Percentiles rank a stretch among this genome's conserved stretches.
Evolutionary conservation across 1,284 basidiomycete species (phyloP).

Genomic region (Apiotrichum laibachii): DNA sequence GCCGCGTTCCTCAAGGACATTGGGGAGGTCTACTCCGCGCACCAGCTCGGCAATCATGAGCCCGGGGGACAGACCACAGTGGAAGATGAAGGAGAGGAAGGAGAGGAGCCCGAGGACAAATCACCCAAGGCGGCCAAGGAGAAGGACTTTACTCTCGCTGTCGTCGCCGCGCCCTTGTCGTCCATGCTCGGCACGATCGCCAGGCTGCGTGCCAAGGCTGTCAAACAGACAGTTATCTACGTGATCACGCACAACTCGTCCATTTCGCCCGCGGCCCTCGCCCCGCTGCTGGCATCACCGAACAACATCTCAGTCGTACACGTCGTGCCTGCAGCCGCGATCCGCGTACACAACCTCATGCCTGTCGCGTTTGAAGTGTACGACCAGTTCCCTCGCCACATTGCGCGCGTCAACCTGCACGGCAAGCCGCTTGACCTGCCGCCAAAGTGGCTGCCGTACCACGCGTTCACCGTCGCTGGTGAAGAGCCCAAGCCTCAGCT

Average conservation of each 20-base stretch:
- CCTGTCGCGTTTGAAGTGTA: constrained; percentile 36
- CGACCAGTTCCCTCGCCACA: constrained; percentile 24
- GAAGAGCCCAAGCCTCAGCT: constrained; percentile 28
- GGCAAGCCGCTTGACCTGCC: constrained; percentile 20
- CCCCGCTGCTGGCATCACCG: constrained; percentile 3
- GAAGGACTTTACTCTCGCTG: neutral
- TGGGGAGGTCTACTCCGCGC: constrained; percentile 21
- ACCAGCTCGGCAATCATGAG: constrained; percentile 12
- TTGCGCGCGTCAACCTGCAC: constrained; percentile 25
- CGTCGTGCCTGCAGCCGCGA: constrained; percentile 8
- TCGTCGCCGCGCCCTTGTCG: constrained; percentile 1
- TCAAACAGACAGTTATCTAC: constrained; percentile 12
- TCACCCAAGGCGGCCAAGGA: neutral
- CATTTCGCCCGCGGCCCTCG: neutral
- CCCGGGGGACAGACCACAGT: neutral
- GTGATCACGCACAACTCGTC: constrained; percentile 10
- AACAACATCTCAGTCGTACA: constrained; percentile 5
- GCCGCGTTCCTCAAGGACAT: constrained; percentile 22
- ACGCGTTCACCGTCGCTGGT: constrained; percentile 36
- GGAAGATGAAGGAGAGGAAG: neutral
- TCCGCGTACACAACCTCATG: constrained; percentile 18
- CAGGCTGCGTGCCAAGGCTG: constrained; percentile 1
- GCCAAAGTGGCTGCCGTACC: constrained; percentile 23
- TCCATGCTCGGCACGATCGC: neutral
- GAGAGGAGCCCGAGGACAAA: neutral